Base-by-base conservation (phyloP, 2,329 filamentous ascomycete genomes). In the Orbilia quercus region DNA sequence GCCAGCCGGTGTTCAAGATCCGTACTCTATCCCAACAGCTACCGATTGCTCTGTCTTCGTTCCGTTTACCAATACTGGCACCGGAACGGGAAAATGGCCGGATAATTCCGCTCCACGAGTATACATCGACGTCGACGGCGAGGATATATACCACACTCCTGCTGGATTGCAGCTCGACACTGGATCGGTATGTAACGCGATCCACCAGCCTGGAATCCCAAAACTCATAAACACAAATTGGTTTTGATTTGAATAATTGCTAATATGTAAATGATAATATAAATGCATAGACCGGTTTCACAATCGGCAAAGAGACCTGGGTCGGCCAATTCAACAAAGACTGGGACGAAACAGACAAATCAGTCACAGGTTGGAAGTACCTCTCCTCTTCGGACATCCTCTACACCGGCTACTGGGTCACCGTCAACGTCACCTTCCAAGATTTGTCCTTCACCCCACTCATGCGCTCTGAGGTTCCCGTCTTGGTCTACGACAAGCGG, bases 321-420 rank as follows among this genome's bases (percentile, higher is more conserved):
- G 42, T 23, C 12, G 11, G 4, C 1, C 44, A 51, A 7, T 69
- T 69, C 44, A 7, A 16, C 11, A 69, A 69, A 60, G 9, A 5
- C 28, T 69, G 64, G 64, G 1, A 31, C 14, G 2, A 31, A 18
- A 60, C 34, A n/a, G 28, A 47, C 36, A 59, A 64, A 55, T 34
- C 55, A 34, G 40, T 11, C 14, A 31, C 45, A 14, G 64, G 54
- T 7, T 69, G 23, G 31, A 69, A 69, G 40, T 69, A 69, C 16
- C 64, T 69, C 9, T 69, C 64, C 11, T 69, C 64, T 4, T 69
- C 64, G 25, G 53, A 69, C 14, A 34, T 54, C 14, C 64, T 69
- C 7, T 69, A 69, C 40, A 59, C 44, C 4, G 64, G 64, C 14
- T 69, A 69, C 47, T 69, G 64, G 64, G 64, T 54, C 36, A 54